Evolutionary conservation across 495 filamentous ascomycete species (phyloP).

Genomic region (Penicillium crystallinum): DNA sequence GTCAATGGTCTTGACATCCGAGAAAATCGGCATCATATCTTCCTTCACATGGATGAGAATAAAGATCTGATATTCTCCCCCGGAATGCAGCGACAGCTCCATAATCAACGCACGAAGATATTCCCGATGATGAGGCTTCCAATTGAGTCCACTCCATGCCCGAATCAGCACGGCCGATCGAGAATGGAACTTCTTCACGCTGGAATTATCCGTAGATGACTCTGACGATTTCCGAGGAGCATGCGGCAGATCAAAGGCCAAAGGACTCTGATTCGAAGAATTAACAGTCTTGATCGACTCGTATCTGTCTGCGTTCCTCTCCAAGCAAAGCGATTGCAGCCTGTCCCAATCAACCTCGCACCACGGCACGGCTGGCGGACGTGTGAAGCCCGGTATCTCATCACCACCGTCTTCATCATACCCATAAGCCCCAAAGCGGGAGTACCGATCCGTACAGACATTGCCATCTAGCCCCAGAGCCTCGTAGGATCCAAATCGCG

Average conservation of each 20-base stretch:
- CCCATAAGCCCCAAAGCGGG: constrained; percentile 50
- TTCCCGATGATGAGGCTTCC: constrained; percentile 64
- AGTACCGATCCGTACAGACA: constrained; percentile 51
- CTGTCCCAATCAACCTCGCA: constrained; percentile 62
- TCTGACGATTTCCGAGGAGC: constrained; percentile 3
- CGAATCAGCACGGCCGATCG: constrained; percentile 70
- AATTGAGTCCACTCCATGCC: constrained; percentile 60
- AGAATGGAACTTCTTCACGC: constrained; percentile 13
- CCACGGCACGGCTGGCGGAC: constrained; percentile 51
- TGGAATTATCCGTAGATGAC: background rate
- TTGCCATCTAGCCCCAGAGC: constrained; percentile 41
- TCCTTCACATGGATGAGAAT: constrained; percentile 72
- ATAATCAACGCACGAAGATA: constrained; percentile 68
- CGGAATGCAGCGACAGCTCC: constrained; percentile 65
- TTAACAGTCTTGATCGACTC: background rate
- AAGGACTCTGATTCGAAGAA: constrained; percentile 7
- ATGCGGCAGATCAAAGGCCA: constrained; percentile 16
- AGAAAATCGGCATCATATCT: constrained; percentile 43
- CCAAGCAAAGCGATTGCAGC: constrained; percentile 59
- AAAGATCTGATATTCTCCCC: constrained; percentile 73
- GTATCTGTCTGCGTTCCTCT: constrained; percentile 59
- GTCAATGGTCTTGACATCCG: constrained; percentile 47
- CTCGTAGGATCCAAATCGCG: constrained; percentile 45
- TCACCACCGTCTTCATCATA: constrained; percentile 31
- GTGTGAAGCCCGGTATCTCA: constrained; percentile 14